phyloP scores from a whole-genome alignment of 768 basidiomycete species.

The Termitomyces sp. region DNA sequence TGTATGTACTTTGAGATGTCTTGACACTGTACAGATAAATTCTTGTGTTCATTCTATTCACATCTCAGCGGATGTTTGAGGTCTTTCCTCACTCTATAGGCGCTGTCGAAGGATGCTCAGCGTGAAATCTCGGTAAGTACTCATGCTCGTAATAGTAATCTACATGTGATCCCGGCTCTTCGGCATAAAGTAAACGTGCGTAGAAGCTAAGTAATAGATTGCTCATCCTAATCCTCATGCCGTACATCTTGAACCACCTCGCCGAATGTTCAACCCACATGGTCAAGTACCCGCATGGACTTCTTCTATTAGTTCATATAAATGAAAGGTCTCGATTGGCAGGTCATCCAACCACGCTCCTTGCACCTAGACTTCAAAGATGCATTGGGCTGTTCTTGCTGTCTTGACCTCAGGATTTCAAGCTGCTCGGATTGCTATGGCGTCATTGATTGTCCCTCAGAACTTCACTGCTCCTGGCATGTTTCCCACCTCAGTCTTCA shows the following conservation, averaged over 20 bases:
- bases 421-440: slow-evolving; percentile 2
- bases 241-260: background rate
- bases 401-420: slow-evolving; percentile 4
- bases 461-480: slow-evolving; percentile 55
- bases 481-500: slow-evolving; percentile 63
- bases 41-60: no score
- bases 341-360: background rate
- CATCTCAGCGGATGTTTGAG: no score
- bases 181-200: background rate
- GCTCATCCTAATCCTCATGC: background rate
- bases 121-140: no score
- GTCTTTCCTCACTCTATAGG: no score
- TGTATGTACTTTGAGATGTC: no score
- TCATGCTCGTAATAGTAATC: no score
- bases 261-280: background rate
- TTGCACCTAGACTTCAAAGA: background rate
- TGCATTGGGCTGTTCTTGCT: slow-evolving; percentile 1
- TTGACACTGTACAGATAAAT: no score
- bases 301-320: background rate
- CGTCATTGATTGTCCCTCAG: slow-evolving; percentile 27
- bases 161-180: no score
- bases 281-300: background rate
- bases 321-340: background rate
- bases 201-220: background rate
- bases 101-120: no score